Evolutionary conservation across 139 green algal genomes (phyloP).

Genomic region (Tetraselmis striata): DNA sequence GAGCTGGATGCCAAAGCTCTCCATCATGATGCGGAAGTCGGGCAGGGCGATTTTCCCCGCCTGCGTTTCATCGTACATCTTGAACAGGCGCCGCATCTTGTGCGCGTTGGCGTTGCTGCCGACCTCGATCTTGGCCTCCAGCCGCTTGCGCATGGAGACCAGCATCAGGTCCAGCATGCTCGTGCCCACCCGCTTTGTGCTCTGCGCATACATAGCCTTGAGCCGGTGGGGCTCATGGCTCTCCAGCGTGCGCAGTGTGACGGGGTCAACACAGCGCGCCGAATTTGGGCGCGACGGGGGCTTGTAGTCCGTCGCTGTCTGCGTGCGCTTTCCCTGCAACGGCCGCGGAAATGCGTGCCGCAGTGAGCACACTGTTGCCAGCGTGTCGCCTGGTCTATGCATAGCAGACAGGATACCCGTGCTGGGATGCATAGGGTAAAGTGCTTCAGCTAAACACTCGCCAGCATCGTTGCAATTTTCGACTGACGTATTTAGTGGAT

Average conservation of each 20-base stretch:
- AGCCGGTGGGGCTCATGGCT: not conserved
- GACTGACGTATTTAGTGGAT: too few relatives aligned
- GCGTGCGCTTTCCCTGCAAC: not conserved
- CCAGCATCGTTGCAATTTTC: too few relatives aligned
- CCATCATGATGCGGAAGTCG: constrained; percentile 68
- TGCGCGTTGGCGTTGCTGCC: constrained; percentile 75
- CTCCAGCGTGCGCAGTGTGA: not conserved
- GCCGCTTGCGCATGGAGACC: constrained; percentile 62
- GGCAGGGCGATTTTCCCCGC: constrained; percentile 63
- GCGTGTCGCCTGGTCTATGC: too few relatives aligned
- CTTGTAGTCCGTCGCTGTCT: not conserved
- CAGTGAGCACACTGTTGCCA: too few relatives aligned
- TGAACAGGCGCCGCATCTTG: constrained; percentile 70
- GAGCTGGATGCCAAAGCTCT: constrained; percentile 82
- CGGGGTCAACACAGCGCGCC: not conserved
- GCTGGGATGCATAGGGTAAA: too few relatives aligned
- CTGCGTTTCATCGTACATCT: constrained; percentile 60
- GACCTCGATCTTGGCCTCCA: constrained; percentile 60
- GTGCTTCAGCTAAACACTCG: too few relatives aligned
- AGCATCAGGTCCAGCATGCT: constrained; percentile 70
- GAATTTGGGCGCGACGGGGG: not conserved
- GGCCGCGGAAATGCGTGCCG: too few relatives aligned
- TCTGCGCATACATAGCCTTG: not conserved
- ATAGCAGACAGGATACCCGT: too few relatives aligned
- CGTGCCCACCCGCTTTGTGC: constrained; percentile 23